phyloP scores from a whole-genome alignment of 352 stramenopile genomes.

The Globisporangium lucens region DNA sequence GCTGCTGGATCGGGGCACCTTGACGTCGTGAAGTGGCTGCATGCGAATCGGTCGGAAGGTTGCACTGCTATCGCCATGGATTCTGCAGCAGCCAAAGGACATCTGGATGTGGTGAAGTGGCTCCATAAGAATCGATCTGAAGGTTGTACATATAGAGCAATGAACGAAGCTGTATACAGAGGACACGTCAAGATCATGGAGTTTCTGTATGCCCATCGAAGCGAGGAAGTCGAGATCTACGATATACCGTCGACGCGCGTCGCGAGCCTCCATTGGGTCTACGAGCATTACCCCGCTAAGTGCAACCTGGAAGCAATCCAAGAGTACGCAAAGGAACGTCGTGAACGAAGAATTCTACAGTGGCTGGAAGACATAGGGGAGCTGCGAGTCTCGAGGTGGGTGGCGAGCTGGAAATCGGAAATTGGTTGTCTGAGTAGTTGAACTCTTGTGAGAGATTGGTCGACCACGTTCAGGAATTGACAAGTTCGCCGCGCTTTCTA shows the following conservation, averaged over 20 bases:
- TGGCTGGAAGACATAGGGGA: background rate
- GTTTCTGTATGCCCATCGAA: background rate
- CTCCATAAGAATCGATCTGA: background rate
- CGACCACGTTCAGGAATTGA: background rate
- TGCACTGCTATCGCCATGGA: background rate
- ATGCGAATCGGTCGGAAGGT: background rate
- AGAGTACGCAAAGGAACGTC: background rate
- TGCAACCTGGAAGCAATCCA: background rate
- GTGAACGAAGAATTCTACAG: background rate
- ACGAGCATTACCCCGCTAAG: background rate
- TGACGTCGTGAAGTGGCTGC: background rate
- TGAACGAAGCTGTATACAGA: background rate
- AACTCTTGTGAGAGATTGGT: background rate
- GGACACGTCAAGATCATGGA: background rate
- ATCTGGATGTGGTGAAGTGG: background rate
- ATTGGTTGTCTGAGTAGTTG: background rate
- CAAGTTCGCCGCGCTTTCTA: background rate
- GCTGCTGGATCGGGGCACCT: background rate
- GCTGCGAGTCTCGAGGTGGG: background rate
- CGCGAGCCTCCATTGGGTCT: background rate
- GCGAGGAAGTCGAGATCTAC: background rate
- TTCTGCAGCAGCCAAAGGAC: background rate
- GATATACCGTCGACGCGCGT: background rate
- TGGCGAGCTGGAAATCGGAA: background rate
- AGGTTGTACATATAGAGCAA: background rate